phyloP scores from a whole-genome alignment of 2,329 filamentous ascomycete species.

The Leptographium galeiforme region DNA sequence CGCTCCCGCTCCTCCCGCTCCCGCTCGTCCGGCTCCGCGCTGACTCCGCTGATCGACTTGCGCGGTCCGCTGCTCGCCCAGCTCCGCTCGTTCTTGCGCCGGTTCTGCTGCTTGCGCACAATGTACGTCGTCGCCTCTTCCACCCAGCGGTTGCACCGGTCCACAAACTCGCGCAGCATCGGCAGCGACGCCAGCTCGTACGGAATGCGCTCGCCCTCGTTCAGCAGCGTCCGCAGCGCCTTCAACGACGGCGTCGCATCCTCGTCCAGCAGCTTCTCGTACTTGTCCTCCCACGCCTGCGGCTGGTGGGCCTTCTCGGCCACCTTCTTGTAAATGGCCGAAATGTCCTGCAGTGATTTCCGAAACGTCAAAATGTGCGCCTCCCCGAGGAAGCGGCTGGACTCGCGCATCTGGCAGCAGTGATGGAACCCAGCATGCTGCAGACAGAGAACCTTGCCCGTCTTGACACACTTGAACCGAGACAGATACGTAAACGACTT shows the following conservation, averaged over 20 bases:
- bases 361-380: constrained; percentile 68
- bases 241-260: constrained; percentile 78
- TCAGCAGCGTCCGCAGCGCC: constrained; percentile 65
- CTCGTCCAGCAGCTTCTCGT: constrained; percentile 71
- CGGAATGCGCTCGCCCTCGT: constrained; percentile 92
- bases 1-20: constrained; percentile 64
- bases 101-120: constrained; percentile 92
- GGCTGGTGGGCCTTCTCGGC: constrained; percentile 76
- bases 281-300: constrained; percentile 81
- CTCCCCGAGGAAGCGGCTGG: constrained; percentile 53
- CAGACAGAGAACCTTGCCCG: constrained; percentile 71
- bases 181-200: constrained; percentile 74
- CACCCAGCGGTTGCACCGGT: constrained; percentile 94
- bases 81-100: constrained; percentile 83
- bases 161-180: constrained; percentile 77
- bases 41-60: constrained; percentile 27
- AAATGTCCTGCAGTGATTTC: constrained; percentile 58
- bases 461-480: constrained; percentile 71
- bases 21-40: constrained; percentile 12
- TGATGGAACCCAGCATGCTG: constrained; percentile 66
- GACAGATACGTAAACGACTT: constrained; percentile 88
- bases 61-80: constrained; percentile 55
- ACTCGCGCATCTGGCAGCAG: constrained; percentile 60
- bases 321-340: constrained; percentile 57
- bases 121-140: constrained; percentile 95